A percentile compares a stretch with the other conserved stretches of the same genome.
Evolutionary conservation across 2,329 filamentous ascomycete species (phyloP).

Genomic region (Talaromyces atroroseus): DNA sequence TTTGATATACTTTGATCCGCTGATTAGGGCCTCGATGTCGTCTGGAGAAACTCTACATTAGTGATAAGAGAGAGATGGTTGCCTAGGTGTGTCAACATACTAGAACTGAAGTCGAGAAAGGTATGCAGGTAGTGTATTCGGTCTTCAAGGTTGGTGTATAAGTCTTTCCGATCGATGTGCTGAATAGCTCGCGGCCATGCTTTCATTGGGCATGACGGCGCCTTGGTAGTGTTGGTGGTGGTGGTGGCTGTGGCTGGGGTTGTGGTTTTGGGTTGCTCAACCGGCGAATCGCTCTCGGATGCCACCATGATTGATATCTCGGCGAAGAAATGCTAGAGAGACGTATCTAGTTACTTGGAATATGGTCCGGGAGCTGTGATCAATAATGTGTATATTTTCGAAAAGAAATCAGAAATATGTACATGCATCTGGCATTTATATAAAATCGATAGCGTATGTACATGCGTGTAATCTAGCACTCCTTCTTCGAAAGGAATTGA

Average conservation of each 20-base stretch:
- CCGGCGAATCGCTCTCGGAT: neutral
- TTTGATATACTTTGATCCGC: conserved; percentile 70
- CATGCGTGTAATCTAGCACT: neutral
- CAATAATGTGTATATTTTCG: neutral
- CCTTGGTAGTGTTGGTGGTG: neutral
- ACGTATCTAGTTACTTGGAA: neutral
- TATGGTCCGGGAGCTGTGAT: no score
- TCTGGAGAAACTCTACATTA: conserved; percentile 40
- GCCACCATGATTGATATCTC: neutral
- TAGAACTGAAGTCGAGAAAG: conserved; percentile 68
- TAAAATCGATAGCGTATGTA: neutral
- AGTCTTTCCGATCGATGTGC: conserved; percentile 64
- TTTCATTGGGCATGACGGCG: conserved; percentile 11
- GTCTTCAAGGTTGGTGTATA: conserved; percentile 66
- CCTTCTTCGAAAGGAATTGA: neutral
- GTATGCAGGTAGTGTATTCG: conserved; percentile 68
- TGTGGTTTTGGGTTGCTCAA: neutral
- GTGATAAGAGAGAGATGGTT: neutral
- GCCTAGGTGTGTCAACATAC: conserved; percentile 42
- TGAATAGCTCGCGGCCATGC: conserved; percentile 29
- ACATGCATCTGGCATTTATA: conserved; percentile 5
- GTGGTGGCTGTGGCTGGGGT: neutral
- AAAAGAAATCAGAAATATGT: neutral
- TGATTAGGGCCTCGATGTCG: conserved; percentile 65
- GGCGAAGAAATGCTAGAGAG: neutral